Percentiles rank a stretch among this genome's conserved stretches.
Evolutionary conservation across 2,329 filamentous ascomycete genomes (phyloP).

Genomic region (Cytospora chrysosperma): DNA sequence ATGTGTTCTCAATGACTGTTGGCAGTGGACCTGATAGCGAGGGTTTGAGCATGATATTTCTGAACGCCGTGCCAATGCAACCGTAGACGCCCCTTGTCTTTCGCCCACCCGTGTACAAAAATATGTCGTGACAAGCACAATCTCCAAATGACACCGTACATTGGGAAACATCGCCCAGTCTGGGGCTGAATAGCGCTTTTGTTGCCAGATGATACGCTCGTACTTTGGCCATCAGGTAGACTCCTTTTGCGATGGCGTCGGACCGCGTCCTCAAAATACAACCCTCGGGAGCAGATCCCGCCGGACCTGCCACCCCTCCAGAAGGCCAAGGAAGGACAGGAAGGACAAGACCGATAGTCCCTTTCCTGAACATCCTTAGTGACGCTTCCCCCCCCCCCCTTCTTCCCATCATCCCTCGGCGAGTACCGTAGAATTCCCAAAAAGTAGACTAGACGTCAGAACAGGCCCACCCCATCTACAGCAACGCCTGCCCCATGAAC

Average conservation of each 20-base stretch:
- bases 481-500: constrained; percentile 77
- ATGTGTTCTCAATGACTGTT: not conserved
- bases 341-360: too few species aligned
- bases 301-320: too few species aligned
- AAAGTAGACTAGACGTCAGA: not conserved
- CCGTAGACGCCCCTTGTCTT: not conserved
- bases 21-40: not conserved
- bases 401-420: too few species aligned
- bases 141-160: not conserved
- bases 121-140: not conserved
- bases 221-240: too few species aligned
- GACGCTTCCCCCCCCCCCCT: too few species aligned
- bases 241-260: too few species aligned
- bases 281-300: too few species aligned
- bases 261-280: too few species aligned
- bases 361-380: too few species aligned
- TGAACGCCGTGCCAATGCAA: not conserved
- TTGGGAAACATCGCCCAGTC: not conserved
- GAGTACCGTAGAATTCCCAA: too few species aligned
- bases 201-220: not conserved
- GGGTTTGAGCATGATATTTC: not conserved
- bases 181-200: too few species aligned
- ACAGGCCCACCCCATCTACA: constrained; percentile 44
- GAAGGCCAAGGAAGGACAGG: too few species aligned
- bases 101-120: not conserved